phyloP scores from a whole-genome alignment of 495 filamentous ascomycete species.

The Delitschia confertaspora region DNA sequence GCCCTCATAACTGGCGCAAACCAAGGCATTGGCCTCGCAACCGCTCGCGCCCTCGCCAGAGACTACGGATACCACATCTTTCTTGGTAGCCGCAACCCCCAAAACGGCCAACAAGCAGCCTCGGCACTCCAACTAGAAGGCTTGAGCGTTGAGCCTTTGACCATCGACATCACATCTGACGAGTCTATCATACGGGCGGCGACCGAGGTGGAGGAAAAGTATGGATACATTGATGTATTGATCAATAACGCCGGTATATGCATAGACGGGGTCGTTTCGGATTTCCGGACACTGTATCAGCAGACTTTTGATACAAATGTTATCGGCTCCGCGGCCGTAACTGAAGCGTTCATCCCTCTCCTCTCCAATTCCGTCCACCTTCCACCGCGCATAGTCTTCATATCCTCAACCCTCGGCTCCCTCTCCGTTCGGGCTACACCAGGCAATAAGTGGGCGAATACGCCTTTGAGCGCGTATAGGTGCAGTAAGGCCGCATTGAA shows the following conservation, averaged over 20 bases:
- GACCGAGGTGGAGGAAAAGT: background rate
- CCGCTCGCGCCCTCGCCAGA: background rate
- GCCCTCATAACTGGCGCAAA: slow-evolving; percentile 9
- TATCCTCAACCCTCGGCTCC: slow-evolving; percentile 7
- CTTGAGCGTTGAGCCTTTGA: slow-evolving; percentile 3
- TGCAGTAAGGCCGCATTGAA: slow-evolving; percentile 5
- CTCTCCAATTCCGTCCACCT: background rate
- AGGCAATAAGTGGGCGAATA: background rate
- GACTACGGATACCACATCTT: slow-evolving; percentile 9
- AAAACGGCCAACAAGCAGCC: background rate
- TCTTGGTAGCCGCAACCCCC: background rate
- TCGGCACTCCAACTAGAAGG: slow-evolving; percentile 1
- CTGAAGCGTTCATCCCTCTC: slow-evolving; percentile 9
- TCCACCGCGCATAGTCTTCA: slow-evolving; percentile 4
- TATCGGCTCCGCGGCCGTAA: slow-evolving; percentile 1
- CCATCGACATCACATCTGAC: slow-evolving; percentile 1
- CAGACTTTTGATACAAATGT: slow-evolving; percentile 8
- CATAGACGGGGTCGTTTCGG: background rate
- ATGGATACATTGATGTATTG: slow-evolving; percentile 5
- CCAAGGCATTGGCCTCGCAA: background rate
- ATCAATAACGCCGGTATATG: slow-evolving; percentile 9
- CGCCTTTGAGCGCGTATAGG: background rate
- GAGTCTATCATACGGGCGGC: slow-evolving; percentile 3
- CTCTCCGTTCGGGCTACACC: background rate
- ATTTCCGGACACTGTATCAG: background rate